Evolutionary conservation across 345 rosid species (phyloP).

Genomic region (Luvunga scandens): DNA sequence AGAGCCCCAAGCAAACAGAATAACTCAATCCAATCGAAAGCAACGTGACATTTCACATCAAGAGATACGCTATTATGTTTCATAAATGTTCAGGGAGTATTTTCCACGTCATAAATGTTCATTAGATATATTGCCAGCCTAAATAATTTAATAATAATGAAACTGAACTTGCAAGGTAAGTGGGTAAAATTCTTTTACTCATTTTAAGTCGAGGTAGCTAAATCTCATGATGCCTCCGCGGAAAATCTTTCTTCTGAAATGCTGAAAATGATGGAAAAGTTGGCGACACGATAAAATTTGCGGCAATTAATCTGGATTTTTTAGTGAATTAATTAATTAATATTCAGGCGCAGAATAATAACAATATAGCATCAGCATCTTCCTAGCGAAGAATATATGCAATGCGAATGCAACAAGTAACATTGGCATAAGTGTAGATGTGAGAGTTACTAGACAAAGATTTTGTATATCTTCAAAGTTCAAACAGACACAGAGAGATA

Average conservation of each 20-base stretch:
- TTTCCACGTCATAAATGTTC: neutral
- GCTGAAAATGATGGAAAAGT: neutral
- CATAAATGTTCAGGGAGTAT: neutral
- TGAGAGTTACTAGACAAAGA: neutral
- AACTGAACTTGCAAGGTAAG: neutral
- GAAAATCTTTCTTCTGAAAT: neutral
- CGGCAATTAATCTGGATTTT: neutral
- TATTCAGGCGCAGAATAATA: neutral
- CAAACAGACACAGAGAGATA: too few relatives aligned
- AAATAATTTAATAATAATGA: neutral
- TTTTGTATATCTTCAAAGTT: neutral
- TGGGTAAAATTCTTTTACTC: neutral
- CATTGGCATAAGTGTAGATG: neutral
- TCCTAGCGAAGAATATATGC: neutral
- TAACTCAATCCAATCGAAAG: neutral
- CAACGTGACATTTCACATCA: neutral
- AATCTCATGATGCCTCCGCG: neutral
- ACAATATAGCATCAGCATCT: neutral
- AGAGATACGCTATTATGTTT: neutral
- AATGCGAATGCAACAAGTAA: neutral
- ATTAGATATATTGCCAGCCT: neutral
- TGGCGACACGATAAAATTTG: neutral
- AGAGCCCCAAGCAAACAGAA: neutral
- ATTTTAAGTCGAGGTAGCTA: neutral
- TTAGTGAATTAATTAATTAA: too few relatives aligned